A percentile compares a stretch with the other conserved stretches of the same genome.
phyloP scores from a whole-genome alignment of 2,329 filamentous ascomycete species.

The Pseudonectria buxi region DNA sequence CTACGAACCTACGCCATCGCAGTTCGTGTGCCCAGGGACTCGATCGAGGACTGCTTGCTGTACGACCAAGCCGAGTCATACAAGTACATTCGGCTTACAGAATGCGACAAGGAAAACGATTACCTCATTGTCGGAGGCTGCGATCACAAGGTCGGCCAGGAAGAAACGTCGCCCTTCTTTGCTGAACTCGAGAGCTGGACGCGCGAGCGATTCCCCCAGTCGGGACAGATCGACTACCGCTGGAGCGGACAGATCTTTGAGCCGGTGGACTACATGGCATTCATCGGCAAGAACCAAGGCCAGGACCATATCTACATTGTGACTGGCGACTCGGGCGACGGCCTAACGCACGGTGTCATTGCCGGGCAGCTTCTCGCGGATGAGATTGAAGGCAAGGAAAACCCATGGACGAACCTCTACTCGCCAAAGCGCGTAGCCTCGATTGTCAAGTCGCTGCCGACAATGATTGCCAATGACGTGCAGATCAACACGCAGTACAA shows the following conservation, averaged over 20 bases:
- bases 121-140: conserved; percentile 51
- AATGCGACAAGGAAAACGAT: conserved; percentile 45
- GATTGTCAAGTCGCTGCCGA: conserved; percentile 37
- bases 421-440: conserved; percentile 40
- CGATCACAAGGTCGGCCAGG: conserved; percentile 53
- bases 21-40: conserved; percentile 44
- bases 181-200: conserved; percentile 46
- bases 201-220: conserved; percentile 44
- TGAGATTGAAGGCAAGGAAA: conserved; percentile 42
- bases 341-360: conserved; percentile 49
- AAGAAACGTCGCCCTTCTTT: conserved; percentile 38
- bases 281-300: conserved; percentile 49
- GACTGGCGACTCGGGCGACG: conserved; percentile 52
- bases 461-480: conserved; percentile 43
- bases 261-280: conserved; percentile 47
- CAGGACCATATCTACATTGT: conserved; percentile 44
- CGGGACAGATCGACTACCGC: conserved; percentile 43
- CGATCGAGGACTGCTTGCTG: conserved; percentile 46
- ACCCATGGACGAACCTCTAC: conserved; percentile 45
- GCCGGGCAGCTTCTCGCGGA: conserved; percentile 47
- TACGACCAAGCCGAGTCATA: conserved; percentile 50
- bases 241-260: conserved; percentile 55
- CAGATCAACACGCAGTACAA: conserved; percentile 52
- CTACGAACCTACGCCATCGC: conserved; percentile 51
- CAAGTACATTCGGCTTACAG: conserved; percentile 48